These are phyloP conservation scores for Reutealis trisperma DNA, from an alignment of 345 rosid genomes.

Conservation along the genomic window DNA sequence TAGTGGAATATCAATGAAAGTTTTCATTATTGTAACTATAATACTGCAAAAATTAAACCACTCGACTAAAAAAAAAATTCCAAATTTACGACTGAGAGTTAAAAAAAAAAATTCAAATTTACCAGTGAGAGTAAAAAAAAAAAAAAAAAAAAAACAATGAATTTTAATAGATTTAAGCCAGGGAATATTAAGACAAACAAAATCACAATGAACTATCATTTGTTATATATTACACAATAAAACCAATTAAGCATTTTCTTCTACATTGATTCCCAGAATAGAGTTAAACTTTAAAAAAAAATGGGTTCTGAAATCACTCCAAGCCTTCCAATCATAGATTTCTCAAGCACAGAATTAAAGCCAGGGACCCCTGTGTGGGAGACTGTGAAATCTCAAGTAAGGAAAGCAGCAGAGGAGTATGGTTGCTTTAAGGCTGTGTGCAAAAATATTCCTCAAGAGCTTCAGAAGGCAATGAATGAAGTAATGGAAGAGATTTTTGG, in stretches of 20 bases:
- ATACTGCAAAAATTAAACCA: no score
- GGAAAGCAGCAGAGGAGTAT: slow-evolving; percentile 31
- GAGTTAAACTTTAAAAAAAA: not conserved
- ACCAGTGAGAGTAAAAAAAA: no score
- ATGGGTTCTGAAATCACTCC: slow-evolving; percentile 33
- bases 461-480: slow-evolving; percentile 7
- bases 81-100: no score
- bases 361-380: slow-evolving; percentile 32
- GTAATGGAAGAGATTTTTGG: slow-evolving; percentile 30
- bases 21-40: no score
- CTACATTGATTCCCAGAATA: not conserved
- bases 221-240: no score
- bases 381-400: slow-evolving; percentile 15
- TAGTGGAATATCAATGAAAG: no score
- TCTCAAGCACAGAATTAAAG: slow-evolving; percentile 23
- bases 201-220: no score
- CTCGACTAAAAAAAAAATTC: no score
- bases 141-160: no score
- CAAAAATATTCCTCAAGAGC: slow-evolving; percentile 20
- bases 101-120: no score
- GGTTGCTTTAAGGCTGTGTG: slow-evolving; percentile 43
- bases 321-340: slow-evolving; percentile 33
- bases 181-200: no score
- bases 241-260: not conserved
- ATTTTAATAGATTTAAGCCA: no score